These are phyloP conservation scores for Nepenthes gracilis DNA, from an alignment of 148 eudicot species.

Conservation along the genomic window DNA sequence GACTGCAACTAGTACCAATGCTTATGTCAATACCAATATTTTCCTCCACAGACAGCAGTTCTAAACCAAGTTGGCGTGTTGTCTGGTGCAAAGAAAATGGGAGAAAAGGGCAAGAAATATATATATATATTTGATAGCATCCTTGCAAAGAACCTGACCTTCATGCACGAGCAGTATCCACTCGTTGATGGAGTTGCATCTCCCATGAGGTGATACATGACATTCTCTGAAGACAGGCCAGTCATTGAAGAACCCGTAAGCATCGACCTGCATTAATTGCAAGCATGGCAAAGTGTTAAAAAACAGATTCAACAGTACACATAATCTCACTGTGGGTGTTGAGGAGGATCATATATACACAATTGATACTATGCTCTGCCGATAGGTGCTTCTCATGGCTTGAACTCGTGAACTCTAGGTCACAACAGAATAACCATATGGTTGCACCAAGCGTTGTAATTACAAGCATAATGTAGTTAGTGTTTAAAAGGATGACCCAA, in stretches of 20 bases:
- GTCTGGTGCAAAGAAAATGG: background rate
- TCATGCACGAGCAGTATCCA: constrained; percentile 39
- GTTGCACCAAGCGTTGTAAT: no score
- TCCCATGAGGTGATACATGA: constrained; percentile 29
- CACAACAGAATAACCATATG: no score
- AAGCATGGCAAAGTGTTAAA: background rate
- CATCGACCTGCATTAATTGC: constrained; percentile 24
- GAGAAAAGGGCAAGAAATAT: background rate
- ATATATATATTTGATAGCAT: background rate
- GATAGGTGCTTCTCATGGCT: no score
- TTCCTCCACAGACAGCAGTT: no score
- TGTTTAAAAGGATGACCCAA: constrained; percentile 1
- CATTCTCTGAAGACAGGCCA: constrained; percentile 36
- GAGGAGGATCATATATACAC: background rate
- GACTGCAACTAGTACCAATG: no score
- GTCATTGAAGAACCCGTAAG: constrained; percentile 23
- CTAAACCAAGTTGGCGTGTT: background rate
- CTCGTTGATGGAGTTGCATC: constrained; percentile 50
- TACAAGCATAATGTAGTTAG: background rate
- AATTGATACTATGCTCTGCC: background rate
- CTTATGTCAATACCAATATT: no score
- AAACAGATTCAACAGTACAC: background rate
- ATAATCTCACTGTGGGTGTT: background rate
- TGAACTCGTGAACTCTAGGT: no score
- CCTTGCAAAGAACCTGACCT: constrained; percentile 20